A percentile compares a stretch with the other conserved stretches of the same genome.
phyloP scores from a whole-genome alignment of 1,284 basidiomycete genomes.

The Ganoderma lingzhi region DNA sequence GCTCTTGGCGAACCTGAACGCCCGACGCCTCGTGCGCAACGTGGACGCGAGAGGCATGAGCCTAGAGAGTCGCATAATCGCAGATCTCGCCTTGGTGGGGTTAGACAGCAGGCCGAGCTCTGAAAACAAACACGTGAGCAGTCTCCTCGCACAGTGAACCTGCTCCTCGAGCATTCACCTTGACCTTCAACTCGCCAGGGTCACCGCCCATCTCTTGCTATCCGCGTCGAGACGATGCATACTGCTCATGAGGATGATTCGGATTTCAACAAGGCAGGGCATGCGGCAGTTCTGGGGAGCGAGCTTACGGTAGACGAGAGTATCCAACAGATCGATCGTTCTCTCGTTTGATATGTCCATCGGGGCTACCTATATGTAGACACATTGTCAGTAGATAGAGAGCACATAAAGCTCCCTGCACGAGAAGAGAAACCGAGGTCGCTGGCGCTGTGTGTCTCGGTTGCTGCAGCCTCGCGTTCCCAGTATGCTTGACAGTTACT shows the following conservation, averaged over 20 bases:
- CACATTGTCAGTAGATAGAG: neutral
- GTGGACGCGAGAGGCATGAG: neutral
- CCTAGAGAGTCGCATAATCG: neutral
- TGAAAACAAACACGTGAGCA: neutral
- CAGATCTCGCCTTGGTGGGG: neutral
- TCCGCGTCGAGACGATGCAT: neutral
- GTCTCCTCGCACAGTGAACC: neutral
- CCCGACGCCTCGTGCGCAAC: conserved; percentile 8
- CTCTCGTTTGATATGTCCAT: neutral
- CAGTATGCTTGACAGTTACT: too few species aligned
- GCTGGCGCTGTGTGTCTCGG: neutral
- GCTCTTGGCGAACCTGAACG: conserved; percentile 22
- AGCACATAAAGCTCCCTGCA: neutral
- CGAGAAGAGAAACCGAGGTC: neutral
- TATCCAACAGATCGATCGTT: neutral
- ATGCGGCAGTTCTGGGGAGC: too few species aligned
- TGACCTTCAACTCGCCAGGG: neutral
- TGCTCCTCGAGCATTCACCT: neutral
- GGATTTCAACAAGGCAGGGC: neutral
- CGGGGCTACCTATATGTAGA: neutral
- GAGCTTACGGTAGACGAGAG: neutral
- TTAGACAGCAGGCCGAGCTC: neutral
- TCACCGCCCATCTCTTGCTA: neutral
- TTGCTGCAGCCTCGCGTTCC: neutral
- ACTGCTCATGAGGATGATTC: neutral